Conservation (phyloP, 768 basidiomycete species). For the Auriscalpium microsporum region DNA sequence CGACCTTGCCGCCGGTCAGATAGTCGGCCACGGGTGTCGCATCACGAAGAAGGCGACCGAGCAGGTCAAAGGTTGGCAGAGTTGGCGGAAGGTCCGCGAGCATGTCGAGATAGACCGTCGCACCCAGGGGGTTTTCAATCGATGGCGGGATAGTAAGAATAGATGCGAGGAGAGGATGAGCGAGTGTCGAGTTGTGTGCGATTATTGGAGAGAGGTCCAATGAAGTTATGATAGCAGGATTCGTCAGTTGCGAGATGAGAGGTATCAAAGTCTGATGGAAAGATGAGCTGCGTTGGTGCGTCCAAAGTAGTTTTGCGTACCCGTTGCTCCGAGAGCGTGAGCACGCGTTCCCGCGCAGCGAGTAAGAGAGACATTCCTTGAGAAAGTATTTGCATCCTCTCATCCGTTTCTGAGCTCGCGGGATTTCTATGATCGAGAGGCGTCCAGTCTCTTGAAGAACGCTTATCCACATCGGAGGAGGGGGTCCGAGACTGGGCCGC, state of each 20-base stretch:
- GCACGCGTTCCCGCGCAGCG: slow-evolving; percentile 59
- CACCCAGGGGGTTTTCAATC: slow-evolving; percentile 23
- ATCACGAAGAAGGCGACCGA: slow-evolving; percentile 62
- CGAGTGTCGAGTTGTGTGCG: slow-evolving; percentile 59
- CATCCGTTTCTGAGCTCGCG: slow-evolving; percentile 44
- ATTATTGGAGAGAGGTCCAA: slow-evolving; percentile 60
- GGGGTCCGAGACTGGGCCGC: background rate
- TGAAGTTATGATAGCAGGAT: slow-evolving; percentile 51
- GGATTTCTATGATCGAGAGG: slow-evolving; percentile 4
- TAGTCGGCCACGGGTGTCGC: slow-evolving; percentile 36
- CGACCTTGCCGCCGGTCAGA: slow-evolving; percentile 39
- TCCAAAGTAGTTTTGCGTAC: slow-evolving; percentile 28
- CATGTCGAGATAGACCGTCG: slow-evolving; percentile 51
- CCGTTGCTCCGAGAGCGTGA: slow-evolving; percentile 69
- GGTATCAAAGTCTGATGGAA: slow-evolving; percentile 42
- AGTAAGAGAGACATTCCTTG: slow-evolving; percentile 63
- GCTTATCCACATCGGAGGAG: too few relatives aligned
- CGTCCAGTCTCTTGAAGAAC: background rate
- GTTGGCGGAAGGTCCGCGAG: slow-evolving; percentile 62
- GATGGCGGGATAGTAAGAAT: slow-evolving; percentile 37
- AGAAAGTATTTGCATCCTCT: slow-evolving; percentile 46
- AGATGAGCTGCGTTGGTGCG: background rate
- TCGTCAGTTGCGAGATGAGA: slow-evolving; percentile 33
- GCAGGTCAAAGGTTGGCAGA: slow-evolving; percentile 63
- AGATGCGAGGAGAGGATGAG: slow-evolving; percentile 56